Evolutionary conservation across 1,284 basidiomycete species (phyloP).

Genomic region (Gymnopus androsaceus): DNA sequence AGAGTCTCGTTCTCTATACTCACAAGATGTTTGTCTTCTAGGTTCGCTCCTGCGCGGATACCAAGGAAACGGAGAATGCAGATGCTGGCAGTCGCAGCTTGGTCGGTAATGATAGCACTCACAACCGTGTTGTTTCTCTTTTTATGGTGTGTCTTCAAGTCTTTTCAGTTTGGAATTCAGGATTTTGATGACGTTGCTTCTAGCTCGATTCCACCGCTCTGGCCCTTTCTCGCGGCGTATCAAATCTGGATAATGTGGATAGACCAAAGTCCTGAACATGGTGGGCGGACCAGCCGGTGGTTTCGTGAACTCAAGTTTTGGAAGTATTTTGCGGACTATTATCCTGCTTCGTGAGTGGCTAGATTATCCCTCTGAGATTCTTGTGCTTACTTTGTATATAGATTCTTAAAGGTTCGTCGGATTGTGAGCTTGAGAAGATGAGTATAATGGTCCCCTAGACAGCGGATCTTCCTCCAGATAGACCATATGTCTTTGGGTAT

Average conservation of each 20-base stretch:
- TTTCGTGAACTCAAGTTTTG: conserved; percentile 74
- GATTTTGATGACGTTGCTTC: not conserved
- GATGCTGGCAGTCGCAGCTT: conserved; percentile 84
- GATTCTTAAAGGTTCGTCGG: conserved; percentile 57
- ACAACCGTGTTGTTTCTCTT: conserved; percentile 73
- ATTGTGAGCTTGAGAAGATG: not conserved
- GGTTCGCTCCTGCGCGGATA: conserved; percentile 73
- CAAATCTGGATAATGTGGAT: conserved; percentile 77
- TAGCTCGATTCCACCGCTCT: conserved; percentile 87
- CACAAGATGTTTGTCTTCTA: conserved; percentile 28
- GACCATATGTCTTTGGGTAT: conserved; percentile 96
- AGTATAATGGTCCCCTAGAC: conserved; percentile 48
- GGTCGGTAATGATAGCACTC: conserved; percentile 81
- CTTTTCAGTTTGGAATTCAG: conserved; percentile 4
- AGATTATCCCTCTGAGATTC: not conserved
- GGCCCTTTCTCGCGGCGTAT: conserved; percentile 87
- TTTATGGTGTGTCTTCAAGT: conserved; percentile 65
- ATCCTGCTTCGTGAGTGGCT: conserved; percentile 80
- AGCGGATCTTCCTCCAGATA: conserved; percentile 85
- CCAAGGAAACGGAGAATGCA: conserved; percentile 82
- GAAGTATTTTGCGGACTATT: conserved; percentile 90
- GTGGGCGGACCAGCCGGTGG: conserved; percentile 80
- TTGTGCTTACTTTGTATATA: conserved; percentile 26
- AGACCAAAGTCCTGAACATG: conserved; percentile 78
- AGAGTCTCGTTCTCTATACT: conserved; percentile 7